phyloP scores from a whole-genome alignment of 805 yeast species.

The Wickerhamiella azyma region DNA sequence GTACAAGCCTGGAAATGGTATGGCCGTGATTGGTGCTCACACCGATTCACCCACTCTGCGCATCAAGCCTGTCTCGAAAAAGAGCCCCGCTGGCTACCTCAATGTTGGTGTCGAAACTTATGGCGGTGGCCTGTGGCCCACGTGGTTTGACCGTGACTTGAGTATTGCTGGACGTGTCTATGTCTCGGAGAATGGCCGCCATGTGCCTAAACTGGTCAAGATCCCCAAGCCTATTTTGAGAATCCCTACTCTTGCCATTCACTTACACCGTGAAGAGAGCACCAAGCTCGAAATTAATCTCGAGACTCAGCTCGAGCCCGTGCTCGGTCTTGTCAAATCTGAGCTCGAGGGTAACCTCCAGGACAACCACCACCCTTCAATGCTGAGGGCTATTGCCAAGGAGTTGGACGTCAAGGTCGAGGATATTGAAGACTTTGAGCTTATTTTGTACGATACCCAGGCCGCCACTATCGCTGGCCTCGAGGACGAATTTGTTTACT shows the following conservation, averaged over 20 bases:
- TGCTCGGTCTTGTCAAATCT: slow-evolving; percentile 46
- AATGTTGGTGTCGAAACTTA: slow-evolving; percentile 90
- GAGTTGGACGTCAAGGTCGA: slow-evolving; percentile 40
- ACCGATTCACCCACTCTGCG: slow-evolving; percentile 87
- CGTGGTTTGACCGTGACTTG: slow-evolving; percentile 94
- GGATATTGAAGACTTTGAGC: slow-evolving; percentile 79
- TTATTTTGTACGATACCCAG: slow-evolving; percentile 74
- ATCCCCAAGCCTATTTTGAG: slow-evolving; percentile 72
- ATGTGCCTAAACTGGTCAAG: slow-evolving; percentile 57
- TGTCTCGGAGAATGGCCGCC: slow-evolving; percentile 39
- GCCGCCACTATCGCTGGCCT: slow-evolving; percentile 75
- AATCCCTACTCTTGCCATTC: slow-evolving; percentile 91
- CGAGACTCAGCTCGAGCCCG: slow-evolving; percentile 75
- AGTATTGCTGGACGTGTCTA: slow-evolving; percentile 85
- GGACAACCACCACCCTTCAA: slow-evolving; percentile 62
- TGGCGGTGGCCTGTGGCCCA: slow-evolving; percentile 93
- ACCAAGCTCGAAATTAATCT: slow-evolving; percentile 73
- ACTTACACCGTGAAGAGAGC: slow-evolving; percentile 59
- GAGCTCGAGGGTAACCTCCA: slow-evolving; percentile 31
- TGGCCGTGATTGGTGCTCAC: slow-evolving; percentile 88
- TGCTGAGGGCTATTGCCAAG: slow-evolving; percentile 54
- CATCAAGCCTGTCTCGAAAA: slow-evolving; percentile 77
- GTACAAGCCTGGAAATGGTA: slow-evolving; percentile 65
- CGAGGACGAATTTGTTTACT: slow-evolving; percentile 77
- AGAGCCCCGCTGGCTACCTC: slow-evolving; percentile 49